Base-by-base conservation (phyloP, 805 yeast genomes). In the Lachancea cidri region DNA sequence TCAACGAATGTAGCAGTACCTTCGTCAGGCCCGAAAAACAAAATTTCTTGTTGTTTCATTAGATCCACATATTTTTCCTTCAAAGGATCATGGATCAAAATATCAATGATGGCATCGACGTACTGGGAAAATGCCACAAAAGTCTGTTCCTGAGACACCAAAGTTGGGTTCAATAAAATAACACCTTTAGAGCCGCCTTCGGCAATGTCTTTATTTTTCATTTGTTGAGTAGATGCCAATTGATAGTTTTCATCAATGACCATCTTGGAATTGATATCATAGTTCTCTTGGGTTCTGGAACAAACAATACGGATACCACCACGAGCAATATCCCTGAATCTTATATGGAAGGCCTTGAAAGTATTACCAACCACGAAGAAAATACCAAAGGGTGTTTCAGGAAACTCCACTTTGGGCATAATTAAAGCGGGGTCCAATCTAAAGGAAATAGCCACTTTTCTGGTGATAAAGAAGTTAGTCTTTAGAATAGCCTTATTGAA, bases 131-230 rank as follows among this genome's bases (percentile, higher is more conserved):
- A 91, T 24, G 95, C 86, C 43, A 84, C 81, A 49, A 79, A 79
- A 38, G 95, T 87, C 57, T 81, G 77, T 31, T 77, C 84, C 64
- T 85, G 95, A 17, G 87, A 83, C 33, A 69, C 70, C 39, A 64
- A 47, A 43, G 84, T 85, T 33, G 84, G 81, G 57, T 83, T 89
- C 52, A 91, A 73, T 55, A 91, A 74, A 43, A 93, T 85, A 36
- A 93, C 98, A 69, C 98, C 98, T 65, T 91, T 91, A 31, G 97
- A 86, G 29, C 98, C 98, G 61, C 98, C 98, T 72, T 91, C 98
- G 36, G 98, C 98, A 45, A 91, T 93, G 70, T 91, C 98, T 71
- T 91, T 91, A 70, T 91, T 93, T 68, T 91, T 91, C 52, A 91
- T 77, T 70, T 93, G 98, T 68, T 91, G 98, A 33, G 98, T 91